Percentiles rank a stretch among this genome's conserved stretches.
phyloP scores from a whole-genome alignment of 495 filamentous ascomycete species.

The Aspergillus nanangensis region DNA sequence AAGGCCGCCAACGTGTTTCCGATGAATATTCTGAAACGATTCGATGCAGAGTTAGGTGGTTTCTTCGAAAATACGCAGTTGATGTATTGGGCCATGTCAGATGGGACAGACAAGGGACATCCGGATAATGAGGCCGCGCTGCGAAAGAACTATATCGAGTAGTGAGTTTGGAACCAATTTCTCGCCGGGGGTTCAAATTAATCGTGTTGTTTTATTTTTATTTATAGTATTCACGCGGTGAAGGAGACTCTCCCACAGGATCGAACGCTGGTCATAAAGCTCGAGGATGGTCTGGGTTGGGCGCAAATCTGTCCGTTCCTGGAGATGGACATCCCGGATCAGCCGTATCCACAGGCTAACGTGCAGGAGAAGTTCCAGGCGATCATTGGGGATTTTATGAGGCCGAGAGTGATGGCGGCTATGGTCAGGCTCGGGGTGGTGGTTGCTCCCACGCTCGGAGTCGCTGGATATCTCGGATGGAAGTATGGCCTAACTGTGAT shows the following conservation, averaged over 20 bases:
- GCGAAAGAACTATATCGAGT: slow-evolving; percentile 12
- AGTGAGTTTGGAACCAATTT: slow-evolving; percentile 11
- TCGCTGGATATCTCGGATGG: not conserved
- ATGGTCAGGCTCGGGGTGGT: slow-evolving; percentile 9
- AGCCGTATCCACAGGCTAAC: slow-evolving; percentile 18
- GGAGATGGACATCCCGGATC: slow-evolving; percentile 14
- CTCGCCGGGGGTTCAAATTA: not conserved
- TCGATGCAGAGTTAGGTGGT: slow-evolving; percentile 7
- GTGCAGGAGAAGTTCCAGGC: slow-evolving; percentile 19
- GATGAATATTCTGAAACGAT: slow-evolving; percentile 18
- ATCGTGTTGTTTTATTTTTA: not conserved
- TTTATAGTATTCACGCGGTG: slow-evolving; percentile 14
- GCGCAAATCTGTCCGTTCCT: slow-evolving; percentile 23
- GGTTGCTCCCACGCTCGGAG: slow-evolving; percentile 8
- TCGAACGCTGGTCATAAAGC: slow-evolving; percentile 12
- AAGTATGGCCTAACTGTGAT: too few species aligned
- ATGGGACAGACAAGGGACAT: slow-evolving; percentile 1
- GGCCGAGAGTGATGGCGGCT: slow-evolving; percentile 9
- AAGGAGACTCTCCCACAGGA: slow-evolving; percentile 19
- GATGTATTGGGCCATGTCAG: slow-evolving; percentile 9
- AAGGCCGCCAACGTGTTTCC: slow-evolving; percentile 10
- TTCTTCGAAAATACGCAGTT: slow-evolving; percentile 13
- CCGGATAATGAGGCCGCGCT: slow-evolving; percentile 6
- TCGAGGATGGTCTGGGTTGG: slow-evolving; percentile 21
- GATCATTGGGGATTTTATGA: slow-evolving; percentile 7